These are phyloP conservation scores for Trichoderma semiorbis DNA, from an alignment of 2,329 filamentous ascomycete species.

Conservation along the genomic window DNA sequence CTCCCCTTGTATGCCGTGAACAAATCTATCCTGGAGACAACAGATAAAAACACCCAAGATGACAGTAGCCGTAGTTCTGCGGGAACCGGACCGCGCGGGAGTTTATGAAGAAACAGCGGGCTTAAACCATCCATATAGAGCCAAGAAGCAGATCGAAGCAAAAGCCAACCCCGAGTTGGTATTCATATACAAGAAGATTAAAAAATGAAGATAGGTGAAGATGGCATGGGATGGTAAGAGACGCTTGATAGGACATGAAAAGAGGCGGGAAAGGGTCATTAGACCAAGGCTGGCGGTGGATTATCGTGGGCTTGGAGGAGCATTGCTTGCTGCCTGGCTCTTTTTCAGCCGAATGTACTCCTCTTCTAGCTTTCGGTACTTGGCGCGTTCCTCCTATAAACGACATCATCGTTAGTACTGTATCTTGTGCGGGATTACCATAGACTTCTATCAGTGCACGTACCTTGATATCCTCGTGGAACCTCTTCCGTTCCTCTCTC, in stretches of 20 bases:
- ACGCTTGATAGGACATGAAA: constrained; percentile 1
- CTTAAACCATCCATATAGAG: constrained; percentile 1
- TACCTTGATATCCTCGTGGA: constrained; percentile 53
- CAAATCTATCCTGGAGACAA: constrained; percentile 18
- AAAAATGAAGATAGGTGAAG: constrained; percentile 1
- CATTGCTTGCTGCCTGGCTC: constrained; percentile 41
- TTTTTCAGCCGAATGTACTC: constrained; percentile 46
- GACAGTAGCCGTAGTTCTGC: neutral
- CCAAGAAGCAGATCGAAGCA: neutral
- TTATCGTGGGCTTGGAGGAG: constrained; percentile 40
- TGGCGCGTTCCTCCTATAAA: constrained; percentile 48
- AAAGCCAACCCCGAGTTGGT: neutral
- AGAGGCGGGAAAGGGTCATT: neutral
- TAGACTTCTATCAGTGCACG: constrained; percentile 21
- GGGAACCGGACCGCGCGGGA: neutral
- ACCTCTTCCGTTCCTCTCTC: constrained; percentile 56
- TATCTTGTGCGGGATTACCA: neutral
- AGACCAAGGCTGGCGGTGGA: neutral
- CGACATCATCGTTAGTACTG: constrained; percentile 21
- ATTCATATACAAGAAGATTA: constrained; percentile 17
- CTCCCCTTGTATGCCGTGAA: neutral
- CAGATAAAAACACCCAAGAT: neutral
- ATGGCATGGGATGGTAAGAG: constrained; percentile 1
- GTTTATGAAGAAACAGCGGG: neutral
- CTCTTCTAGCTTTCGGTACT: constrained; percentile 48